A percentile compares a stretch with the other conserved stretches of the same genome.
Evolutionary conservation across 202 grass and related monocot genomes (phyloP).

Genomic region (Carex arenaria): DNA sequence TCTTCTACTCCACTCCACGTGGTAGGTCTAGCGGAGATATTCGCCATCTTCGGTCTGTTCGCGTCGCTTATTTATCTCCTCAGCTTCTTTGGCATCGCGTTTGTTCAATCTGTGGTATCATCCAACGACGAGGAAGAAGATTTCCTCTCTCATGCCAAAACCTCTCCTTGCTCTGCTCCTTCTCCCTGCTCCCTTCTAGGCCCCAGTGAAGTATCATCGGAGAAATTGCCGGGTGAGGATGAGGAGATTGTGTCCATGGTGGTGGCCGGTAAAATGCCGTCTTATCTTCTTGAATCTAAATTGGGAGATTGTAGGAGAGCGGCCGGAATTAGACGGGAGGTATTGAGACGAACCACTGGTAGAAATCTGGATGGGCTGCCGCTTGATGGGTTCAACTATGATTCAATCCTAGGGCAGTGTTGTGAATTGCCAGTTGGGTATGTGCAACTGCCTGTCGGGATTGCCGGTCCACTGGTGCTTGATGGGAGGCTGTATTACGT

Average conservation of each 20-base stretch:
- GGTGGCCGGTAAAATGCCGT: constrained; percentile 58
- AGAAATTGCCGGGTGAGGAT: constrained; percentile 69
- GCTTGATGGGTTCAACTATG: constrained; percentile 81
- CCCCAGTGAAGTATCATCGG: constrained; percentile 10
- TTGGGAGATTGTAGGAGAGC: constrained; percentile 83
- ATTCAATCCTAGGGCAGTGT: constrained; percentile 73
- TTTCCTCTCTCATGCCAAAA: constrained; percentile 26
- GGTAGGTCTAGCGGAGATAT: constrained; percentile 59
- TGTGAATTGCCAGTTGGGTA: constrained; percentile 80
- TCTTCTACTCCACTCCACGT: constrained; percentile 69
- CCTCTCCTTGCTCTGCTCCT: background rate
- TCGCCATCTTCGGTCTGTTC: constrained; percentile 69
- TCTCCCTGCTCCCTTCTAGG: constrained; percentile 37
- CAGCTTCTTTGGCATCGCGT: constrained; percentile 95
- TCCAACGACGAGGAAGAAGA: constrained; percentile 79
- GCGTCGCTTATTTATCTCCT: constrained; percentile 96
- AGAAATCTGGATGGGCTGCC: constrained; percentile 60
- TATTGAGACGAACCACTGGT: constrained; percentile 50
- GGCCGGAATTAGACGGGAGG: constrained; percentile 66
- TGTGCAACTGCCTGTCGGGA: constrained; percentile 77
- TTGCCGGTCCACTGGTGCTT: constrained; percentile 72
- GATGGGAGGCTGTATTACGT: constrained; percentile 68
- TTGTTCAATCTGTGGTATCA: constrained; percentile 88
- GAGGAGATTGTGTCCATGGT: constrained; percentile 69
- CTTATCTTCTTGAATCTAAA: constrained; percentile 68